These are phyloP conservation scores for Westerdykella aurantiaca DNA, from an alignment of 2,329 filamentous ascomycete species.

Conservation along the genomic window DNA sequence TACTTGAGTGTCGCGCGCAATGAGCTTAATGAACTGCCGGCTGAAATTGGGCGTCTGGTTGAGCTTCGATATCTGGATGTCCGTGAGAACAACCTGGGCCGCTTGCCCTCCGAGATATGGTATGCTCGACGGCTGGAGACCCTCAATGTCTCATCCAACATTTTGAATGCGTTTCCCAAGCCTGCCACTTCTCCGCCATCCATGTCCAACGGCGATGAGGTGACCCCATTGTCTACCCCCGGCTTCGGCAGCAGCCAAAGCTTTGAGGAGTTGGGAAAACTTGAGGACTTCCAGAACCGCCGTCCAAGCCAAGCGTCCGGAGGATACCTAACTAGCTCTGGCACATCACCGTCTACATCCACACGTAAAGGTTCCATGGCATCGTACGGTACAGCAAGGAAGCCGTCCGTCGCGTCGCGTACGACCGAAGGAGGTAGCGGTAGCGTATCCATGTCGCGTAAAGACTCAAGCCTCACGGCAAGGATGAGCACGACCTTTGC, in stretches of 20 bases:
- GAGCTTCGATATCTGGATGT: constrained; percentile 84
- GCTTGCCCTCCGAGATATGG: constrained; percentile 91
- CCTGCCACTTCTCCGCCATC: constrained; percentile 62
- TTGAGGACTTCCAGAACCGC: constrained; percentile 59
- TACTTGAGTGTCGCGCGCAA: constrained; percentile 94
- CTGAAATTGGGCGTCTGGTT: constrained; percentile 79
- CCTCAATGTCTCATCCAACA: constrained; percentile 91
- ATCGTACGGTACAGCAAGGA: constrained; percentile 65
- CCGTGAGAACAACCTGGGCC: constrained; percentile 86
- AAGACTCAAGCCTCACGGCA: constrained; percentile 82
- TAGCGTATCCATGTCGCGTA: constrained; percentile 53
- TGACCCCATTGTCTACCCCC: constrained; percentile 43
- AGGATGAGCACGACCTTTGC: constrained; percentile 82
- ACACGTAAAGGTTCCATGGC: constrained; percentile 77
- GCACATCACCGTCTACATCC: constrained; percentile 60
- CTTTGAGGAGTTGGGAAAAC: constrained; percentile 67
- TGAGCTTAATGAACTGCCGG: constrained; percentile 72
- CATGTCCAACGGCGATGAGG: constrained; percentile 32
- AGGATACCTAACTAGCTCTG: constrained; percentile 63
- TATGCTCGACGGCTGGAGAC: constrained; percentile 85
- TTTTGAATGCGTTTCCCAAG: constrained; percentile 85
- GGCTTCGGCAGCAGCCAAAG: constrained; percentile 53
- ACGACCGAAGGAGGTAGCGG: constrained; percentile 53
- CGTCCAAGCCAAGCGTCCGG: constrained; percentile 81
- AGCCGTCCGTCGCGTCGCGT: constrained; percentile 76